phyloP scores from a whole-genome alignment of 345 rosid species.

The Populus tremula region DNA sequence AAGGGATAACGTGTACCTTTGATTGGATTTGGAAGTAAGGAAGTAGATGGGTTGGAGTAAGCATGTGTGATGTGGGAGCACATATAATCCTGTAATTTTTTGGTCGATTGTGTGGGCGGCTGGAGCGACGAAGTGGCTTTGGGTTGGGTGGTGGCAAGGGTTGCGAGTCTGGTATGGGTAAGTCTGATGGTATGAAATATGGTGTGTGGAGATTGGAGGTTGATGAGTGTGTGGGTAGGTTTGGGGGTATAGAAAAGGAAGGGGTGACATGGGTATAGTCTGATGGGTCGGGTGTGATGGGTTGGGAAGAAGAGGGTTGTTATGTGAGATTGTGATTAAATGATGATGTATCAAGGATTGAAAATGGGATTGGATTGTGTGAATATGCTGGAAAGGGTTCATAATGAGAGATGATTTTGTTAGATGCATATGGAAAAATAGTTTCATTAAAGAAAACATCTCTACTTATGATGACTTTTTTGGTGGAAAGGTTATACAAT shows the following conservation, averaged over 20 bases:
- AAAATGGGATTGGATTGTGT: rapidly evolving
- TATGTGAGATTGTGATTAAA: too few species aligned
- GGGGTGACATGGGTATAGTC: too few species aligned
- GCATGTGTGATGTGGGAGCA: background rate
- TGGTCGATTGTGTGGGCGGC: background rate
- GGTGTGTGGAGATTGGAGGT: too few species aligned
- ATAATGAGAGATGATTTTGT: too few species aligned
- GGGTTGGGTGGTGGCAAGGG: background rate
- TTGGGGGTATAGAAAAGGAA: too few species aligned
- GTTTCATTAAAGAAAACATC: background rate
- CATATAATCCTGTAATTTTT: background rate
- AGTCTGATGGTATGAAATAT: too few species aligned
- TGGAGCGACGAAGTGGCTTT: background rate
- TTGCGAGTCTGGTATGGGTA: too few species aligned
- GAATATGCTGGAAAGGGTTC: too few species aligned
- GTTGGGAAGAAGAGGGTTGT: too few species aligned
- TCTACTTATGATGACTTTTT: background rate
- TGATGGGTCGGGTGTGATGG: too few species aligned
- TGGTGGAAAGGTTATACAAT: background rate
- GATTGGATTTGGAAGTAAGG: background rate
- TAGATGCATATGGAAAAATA: background rate
- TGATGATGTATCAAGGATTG: too few species aligned
- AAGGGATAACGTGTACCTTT: constrained; percentile 10
- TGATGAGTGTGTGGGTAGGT: background rate
- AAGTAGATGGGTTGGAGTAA: background rate